Conservation (phyloP, 768 basidiomycete species). For the Clavulina sp. region DNA sequence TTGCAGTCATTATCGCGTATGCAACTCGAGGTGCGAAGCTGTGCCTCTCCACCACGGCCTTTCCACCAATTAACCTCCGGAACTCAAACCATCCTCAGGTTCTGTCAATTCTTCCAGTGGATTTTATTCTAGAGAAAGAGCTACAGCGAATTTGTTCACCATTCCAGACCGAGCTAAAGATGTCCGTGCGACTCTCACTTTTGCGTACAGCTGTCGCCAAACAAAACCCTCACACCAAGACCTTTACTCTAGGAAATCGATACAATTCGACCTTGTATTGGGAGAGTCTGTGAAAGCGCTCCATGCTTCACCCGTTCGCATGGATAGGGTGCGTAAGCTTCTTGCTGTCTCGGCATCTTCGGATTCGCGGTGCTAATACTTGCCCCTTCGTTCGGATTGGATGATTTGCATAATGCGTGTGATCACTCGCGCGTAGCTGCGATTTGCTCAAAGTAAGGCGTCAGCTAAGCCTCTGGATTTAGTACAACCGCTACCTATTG, state of each 20-base stretch:
- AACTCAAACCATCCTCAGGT: constrained; percentile 7
- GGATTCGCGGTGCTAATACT: not conserved
- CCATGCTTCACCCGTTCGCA: constrained; percentile 16
- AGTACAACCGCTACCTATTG: too few relatives aligned
- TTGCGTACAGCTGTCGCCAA: too few relatives aligned
- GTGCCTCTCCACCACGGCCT: too few relatives aligned
- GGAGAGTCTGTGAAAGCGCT: constrained; percentile 17
- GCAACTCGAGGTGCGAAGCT: constrained; percentile 19
- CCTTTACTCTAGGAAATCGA: constrained; percentile 22
- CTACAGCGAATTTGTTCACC: constrained; percentile 21
- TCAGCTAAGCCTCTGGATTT: too few relatives aligned
- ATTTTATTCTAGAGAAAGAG: constrained; percentile 9
- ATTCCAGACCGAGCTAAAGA: constrained; percentile 23
- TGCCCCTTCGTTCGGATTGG: not conserved
- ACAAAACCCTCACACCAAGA: not conserved
- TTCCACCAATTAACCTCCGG: constrained; percentile 11
- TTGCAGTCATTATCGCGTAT: constrained; percentile 22
- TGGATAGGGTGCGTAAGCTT: constrained; percentile 16
- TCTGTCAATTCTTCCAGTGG: not conserved
- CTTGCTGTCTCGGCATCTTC: not conserved
- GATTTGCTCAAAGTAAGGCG: constrained; percentile 19
- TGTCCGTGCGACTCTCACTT: constrained; percentile 9
- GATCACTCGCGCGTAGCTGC: too few relatives aligned
- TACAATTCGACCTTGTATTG: constrained; percentile 18
- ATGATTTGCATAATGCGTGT: too few relatives aligned